Percentiles rank a stretch among this genome's conserved stretches.
phyloP scores from a whole-genome alignment of 2,329 filamentous ascomycete species.

The Aspergillus versicolor region DNA sequence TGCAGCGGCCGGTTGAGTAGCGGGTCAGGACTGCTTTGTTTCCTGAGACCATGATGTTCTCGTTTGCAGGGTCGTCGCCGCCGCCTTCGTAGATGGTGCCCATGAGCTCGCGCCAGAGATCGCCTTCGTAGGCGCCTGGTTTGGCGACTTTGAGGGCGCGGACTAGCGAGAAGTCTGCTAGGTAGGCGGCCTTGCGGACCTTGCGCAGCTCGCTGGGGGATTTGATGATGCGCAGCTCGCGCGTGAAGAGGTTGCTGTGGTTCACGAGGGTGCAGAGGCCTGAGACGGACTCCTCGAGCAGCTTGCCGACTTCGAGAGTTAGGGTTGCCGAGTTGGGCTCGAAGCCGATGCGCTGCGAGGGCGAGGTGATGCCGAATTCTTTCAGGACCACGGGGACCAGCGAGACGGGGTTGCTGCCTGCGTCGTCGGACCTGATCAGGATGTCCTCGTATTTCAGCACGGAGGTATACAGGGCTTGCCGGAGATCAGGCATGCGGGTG shows the following conservation, averaged over 20 bases:
- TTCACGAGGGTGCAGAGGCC: constrained; percentile 30
- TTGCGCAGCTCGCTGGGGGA: constrained; percentile 29
- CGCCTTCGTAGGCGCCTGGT: constrained; percentile 35
- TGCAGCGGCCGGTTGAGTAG: constrained; percentile 31
- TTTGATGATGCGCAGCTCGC: constrained; percentile 35
- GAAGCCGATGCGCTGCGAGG: constrained; percentile 31
- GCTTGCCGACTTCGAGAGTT: constrained; percentile 33
- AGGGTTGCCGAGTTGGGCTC: constrained; percentile 40
- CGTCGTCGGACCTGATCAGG: constrained; percentile 31
- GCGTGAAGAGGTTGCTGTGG: constrained; percentile 30
- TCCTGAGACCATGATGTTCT: constrained; percentile 36
- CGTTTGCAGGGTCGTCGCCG: constrained; percentile 35
- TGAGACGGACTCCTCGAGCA: constrained; percentile 30
- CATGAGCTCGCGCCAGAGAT: constrained; percentile 34
- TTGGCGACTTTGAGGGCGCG: constrained; percentile 35
- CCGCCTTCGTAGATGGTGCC: constrained; percentile 37
- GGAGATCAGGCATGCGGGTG: constrained; percentile 28
- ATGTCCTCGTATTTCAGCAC: constrained; percentile 29
- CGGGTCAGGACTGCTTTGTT: constrained; percentile 35
- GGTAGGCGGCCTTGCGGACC: constrained; percentile 35
- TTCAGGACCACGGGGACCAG: constrained; percentile 29
- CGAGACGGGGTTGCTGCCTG: constrained; percentile 29
- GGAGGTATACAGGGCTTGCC: constrained; percentile 36
- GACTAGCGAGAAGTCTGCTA: constrained; percentile 34
- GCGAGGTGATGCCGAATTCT: constrained; percentile 30